These are phyloP conservation scores for Dendrothele bispora DNA, from an alignment of 768 basidiomycete genomes.

Conservation along the genomic window DNA sequence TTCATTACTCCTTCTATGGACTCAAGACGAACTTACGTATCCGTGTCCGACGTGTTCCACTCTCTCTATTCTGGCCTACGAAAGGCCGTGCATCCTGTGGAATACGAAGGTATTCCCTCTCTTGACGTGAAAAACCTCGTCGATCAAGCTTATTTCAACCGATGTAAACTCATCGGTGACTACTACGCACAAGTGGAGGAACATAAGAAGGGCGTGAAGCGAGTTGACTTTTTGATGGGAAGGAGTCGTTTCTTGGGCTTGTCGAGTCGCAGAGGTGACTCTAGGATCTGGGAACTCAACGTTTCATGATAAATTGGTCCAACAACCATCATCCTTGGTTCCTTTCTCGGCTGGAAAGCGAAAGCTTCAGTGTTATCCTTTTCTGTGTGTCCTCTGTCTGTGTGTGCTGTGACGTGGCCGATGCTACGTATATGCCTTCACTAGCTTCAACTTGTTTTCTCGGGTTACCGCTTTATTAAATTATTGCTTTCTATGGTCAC, in stretches of 20 bases:
- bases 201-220: slow-evolving; percentile 46
- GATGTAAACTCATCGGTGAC: slow-evolving; percentile 35
- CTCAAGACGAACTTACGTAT: slow-evolving; percentile 27
- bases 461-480: too few species aligned
- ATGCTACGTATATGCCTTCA: too few species aligned
- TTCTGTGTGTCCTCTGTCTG: too few species aligned
- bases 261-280: too few species aligned
- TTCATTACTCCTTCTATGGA: slow-evolving; percentile 26
- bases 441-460: too few species aligned
- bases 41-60: slow-evolving; percentile 46
- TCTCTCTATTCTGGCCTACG: slow-evolving; percentile 46
- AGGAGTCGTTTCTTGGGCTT: slow-evolving; percentile 42
- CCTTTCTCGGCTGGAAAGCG: too few species aligned
- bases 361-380: too few species aligned
- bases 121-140: slow-evolving; percentile 33
- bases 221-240: slow-evolving; percentile 53
- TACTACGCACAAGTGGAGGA: slow-evolving; percentile 34
- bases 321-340: too few species aligned
- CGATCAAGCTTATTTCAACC: slow-evolving; percentile 39
- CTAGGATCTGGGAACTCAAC: too few species aligned
- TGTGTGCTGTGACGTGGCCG: too few species aligned
- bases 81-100: slow-evolving; percentile 33
- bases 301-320: too few species aligned
- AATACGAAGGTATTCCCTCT: slow-evolving; percentile 38
- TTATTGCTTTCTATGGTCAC: too few species aligned